A percentile compares a stretch with the other conserved stretches of the same genome.
Conservation (phyloP, 1,284 basidiomycete species). For the Apiotrichum gracile region DNA sequence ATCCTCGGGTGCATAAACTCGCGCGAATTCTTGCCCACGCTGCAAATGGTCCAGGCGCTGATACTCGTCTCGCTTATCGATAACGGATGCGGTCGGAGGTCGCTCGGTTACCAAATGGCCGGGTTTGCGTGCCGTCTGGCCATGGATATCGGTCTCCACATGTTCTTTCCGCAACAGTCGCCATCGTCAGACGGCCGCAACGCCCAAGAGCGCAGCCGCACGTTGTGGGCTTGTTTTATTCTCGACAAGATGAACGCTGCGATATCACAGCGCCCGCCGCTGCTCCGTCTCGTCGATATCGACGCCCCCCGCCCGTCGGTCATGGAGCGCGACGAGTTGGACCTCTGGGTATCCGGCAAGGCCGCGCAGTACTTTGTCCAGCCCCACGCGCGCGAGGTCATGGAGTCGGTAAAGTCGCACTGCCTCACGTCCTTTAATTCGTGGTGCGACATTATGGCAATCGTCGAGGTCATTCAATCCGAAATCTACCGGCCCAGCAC, state of each 20-base stretch:
- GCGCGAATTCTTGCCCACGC: not conserved
- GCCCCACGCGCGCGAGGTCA: slow-evolving; percentile 3
- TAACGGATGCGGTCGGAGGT: slow-evolving; percentile 6
- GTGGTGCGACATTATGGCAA: slow-evolving; percentile 16
- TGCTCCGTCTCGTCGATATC: slow-evolving; percentile 11
- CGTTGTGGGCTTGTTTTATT: slow-evolving; percentile 12
- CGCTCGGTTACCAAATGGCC: slow-evolving; percentile 14
- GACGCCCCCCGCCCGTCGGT: slow-evolving; percentile 8
- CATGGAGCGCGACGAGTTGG: slow-evolving; percentile 20
- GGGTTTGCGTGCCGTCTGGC: slow-evolving; percentile 16
- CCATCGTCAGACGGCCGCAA: not conserved
- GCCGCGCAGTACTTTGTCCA: slow-evolving; percentile 5
- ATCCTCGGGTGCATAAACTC: slow-evolving; percentile 1
- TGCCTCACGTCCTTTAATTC: slow-evolving; percentile 10
- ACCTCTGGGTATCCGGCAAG: slow-evolving; percentile 14
- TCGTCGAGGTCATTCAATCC: slow-evolving; percentile 14
- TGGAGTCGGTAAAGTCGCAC: slow-evolving; percentile 16
- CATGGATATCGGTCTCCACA: slow-evolving; percentile 12
- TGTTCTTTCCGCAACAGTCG: not conserved
- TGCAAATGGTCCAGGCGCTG: slow-evolving; percentile 12
- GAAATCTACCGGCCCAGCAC: slow-evolving; percentile 16
- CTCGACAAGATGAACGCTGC: slow-evolving; percentile 17
- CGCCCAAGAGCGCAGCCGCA: slow-evolving; percentile 11
- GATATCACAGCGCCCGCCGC: slow-evolving; percentile 5
- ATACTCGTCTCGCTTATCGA: slow-evolving; percentile 11